phyloP scores from a whole-genome alignment of 1,284 basidiomycete genomes.

The Neonothopanus nambi region DNA sequence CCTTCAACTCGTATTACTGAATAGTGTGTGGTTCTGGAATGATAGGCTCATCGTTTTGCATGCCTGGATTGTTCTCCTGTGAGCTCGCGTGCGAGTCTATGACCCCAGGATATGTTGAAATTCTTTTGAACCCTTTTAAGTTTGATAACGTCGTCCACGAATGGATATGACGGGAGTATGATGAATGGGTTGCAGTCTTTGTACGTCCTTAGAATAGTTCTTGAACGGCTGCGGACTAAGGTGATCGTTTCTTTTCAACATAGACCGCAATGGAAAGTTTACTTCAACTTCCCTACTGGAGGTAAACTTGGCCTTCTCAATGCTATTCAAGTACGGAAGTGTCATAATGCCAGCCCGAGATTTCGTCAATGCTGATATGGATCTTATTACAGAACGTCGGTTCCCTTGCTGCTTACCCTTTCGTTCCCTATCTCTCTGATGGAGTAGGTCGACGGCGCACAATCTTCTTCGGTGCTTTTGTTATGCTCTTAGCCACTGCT shows the following conservation, averaged over 20 bases:
- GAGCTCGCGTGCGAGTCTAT: slow-evolving; percentile 47
- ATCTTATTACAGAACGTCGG: slow-evolving; percentile 57
- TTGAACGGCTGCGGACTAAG: background rate
- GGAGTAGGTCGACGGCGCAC: slow-evolving; percentile 62
- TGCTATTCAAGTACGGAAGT: slow-evolving; percentile 74
- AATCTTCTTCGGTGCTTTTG: slow-evolving; percentile 59
- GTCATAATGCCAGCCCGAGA: slow-evolving; percentile 18
- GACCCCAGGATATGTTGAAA: background rate
- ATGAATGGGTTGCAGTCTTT: slow-evolving; percentile 77
- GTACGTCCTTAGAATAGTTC: slow-evolving; percentile 4
- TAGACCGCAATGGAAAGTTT: slow-evolving; percentile 52
- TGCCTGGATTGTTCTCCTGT: slow-evolving; percentile 68
- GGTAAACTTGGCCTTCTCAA: slow-evolving; percentile 70
- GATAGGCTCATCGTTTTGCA: slow-evolving; percentile 66
- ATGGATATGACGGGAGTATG: slow-evolving; percentile 77
- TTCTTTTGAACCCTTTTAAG: slow-evolving; percentile 36
- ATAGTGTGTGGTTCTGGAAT: no score
- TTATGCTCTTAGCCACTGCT: slow-evolving; percentile 68
- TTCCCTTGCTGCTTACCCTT: slow-evolving; percentile 62
- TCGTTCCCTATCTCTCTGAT: slow-evolving; percentile 71
- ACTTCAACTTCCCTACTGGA: slow-evolving; percentile 56
- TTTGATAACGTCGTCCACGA: slow-evolving; percentile 74
- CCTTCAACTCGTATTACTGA: no score
- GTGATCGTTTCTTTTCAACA: background rate
- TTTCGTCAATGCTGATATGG: background rate